Evolutionary conservation across 2,329 filamentous ascomycete species (phyloP).

Genomic region (Penicillium sp.): DNA sequence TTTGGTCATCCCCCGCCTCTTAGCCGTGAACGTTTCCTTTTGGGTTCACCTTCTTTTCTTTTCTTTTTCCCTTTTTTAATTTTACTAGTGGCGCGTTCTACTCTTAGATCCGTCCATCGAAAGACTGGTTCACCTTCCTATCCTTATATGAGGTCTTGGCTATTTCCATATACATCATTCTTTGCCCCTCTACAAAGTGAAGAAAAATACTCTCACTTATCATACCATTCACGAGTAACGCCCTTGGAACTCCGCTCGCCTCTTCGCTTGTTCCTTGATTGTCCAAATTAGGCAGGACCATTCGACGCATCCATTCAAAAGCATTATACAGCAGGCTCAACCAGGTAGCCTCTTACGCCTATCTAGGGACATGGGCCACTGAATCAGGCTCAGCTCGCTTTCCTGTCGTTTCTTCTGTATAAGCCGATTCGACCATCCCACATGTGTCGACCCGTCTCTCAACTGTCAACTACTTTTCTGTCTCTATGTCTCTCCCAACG

Average conservation of each 20-base stretch:
- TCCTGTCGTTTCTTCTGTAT: background rate
- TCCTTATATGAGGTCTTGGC: slow-evolving; percentile 22
- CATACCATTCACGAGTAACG: background rate
- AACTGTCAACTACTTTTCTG: slow-evolving; percentile 6
- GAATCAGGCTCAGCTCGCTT: background rate
- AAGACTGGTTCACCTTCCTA: slow-evolving; percentile 16
- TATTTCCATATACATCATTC: slow-evolving; percentile 26
- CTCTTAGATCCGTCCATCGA: slow-evolving; percentile 8
- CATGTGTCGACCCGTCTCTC: slow-evolving; percentile 14
- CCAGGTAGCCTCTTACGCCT: background rate
- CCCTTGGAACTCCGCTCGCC: background rate
- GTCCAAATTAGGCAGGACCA: slow-evolving; percentile 1
- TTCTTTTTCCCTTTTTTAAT: slow-evolving; percentile 1
- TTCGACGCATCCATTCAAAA: background rate
- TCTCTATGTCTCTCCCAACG: slow-evolving; percentile 35
- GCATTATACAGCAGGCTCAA: background rate
- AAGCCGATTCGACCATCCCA: slow-evolving; percentile 3
- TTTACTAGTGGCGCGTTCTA: slow-evolving; percentile 11
- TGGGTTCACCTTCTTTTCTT: slow-evolving; percentile 9
- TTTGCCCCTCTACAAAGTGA: slow-evolving; percentile 15
- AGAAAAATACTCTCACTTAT: background rate
- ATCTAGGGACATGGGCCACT: background rate
- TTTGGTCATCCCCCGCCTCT: slow-evolving; percentile 14
- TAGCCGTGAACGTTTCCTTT: slow-evolving; percentile 14
- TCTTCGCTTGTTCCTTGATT: background rate